phyloP scores from a whole-genome alignment of 208 protist species.

The Novymonas esmeraldas region DNA sequence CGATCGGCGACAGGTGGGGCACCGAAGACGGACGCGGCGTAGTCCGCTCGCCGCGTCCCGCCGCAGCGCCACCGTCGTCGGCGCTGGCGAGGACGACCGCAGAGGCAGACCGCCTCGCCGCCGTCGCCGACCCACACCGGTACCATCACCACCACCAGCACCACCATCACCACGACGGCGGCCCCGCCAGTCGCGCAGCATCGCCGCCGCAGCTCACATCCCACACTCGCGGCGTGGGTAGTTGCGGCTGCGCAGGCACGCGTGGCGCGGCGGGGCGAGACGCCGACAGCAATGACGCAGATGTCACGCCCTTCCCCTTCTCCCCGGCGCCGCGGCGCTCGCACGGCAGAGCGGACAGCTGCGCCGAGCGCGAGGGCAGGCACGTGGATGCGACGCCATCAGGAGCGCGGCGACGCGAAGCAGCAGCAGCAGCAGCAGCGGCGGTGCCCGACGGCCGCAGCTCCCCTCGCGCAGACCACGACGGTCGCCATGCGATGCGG shows the following conservation, averaged over 20 bases:
- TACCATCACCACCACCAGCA: background rate
- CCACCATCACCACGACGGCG: too few relatives aligned
- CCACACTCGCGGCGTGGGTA: too few relatives aligned
- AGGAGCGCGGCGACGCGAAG: too few relatives aligned
- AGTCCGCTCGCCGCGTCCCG: background rate
- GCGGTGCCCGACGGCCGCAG: too few relatives aligned
- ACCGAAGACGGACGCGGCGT: background rate
- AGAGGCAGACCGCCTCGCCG: background rate
- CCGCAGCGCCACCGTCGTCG: background rate
- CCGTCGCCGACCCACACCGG: slow-evolving; percentile 9
- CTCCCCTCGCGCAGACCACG: background rate
- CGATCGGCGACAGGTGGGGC: too few relatives aligned
- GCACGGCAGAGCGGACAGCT: background rate
- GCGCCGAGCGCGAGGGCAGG: too few relatives aligned
- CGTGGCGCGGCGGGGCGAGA: background rate
- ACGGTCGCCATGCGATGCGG: slow-evolving; percentile 13
- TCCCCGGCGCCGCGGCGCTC: background rate
- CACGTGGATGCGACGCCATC: too few relatives aligned
- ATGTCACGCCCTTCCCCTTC: slow-evolving; percentile 23
- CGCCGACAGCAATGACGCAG: background rate
- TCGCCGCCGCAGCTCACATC: slow-evolving; percentile 17
- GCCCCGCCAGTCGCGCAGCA: background rate
- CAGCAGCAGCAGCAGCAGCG: too few relatives aligned
- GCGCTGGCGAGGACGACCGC: background rate
- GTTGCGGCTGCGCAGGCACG: background rate